A percentile compares a stretch with the other conserved stretches of the same genome.
phyloP scores from a whole-genome alignment of 345 rosid genomes.

The Bretschneidera sinensis region DNA sequence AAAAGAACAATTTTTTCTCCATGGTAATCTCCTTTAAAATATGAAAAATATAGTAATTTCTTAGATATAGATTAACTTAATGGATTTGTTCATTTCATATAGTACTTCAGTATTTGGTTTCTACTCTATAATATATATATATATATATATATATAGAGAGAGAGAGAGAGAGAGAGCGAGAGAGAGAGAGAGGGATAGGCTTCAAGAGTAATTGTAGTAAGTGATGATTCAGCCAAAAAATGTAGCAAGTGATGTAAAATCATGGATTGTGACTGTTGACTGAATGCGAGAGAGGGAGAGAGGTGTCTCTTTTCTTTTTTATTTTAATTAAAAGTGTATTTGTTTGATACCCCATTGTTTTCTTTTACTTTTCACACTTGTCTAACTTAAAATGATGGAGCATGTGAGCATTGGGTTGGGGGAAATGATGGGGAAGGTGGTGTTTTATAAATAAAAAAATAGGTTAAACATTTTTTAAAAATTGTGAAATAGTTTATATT shows the following conservation, averaged over 20 bases:
- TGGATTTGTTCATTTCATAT: too few species aligned
- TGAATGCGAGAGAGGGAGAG: not conserved
- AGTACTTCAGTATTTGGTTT: too few species aligned
- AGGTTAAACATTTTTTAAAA: too few species aligned
- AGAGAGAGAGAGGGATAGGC: too few species aligned
- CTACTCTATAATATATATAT: too few species aligned
- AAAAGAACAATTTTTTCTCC: slow-evolving; percentile 16
- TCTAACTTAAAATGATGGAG: slow-evolving; percentile 39
- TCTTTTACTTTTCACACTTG: slow-evolving; percentile 10
- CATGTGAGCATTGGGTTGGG: slow-evolving; percentile 35
- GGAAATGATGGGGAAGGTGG: slow-evolving; percentile 31
- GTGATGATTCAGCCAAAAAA: not conserved
- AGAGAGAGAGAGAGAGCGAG: too few species aligned
- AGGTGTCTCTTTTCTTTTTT: not conserved
- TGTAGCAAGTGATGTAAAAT: slow-evolving; percentile 25
- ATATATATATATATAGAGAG: too few species aligned
- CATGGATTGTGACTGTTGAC: slow-evolving; percentile 18
- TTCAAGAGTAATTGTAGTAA: too few species aligned
- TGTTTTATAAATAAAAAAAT: not conserved
- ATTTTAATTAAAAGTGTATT: not conserved
- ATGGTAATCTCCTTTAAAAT: not conserved
- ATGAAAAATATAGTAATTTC: not conserved
- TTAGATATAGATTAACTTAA: not conserved
- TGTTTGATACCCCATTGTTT: not conserved
- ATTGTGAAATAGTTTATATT: too few species aligned